Evolutionary conservation across 768 basidiomycete species (phyloP).

Genomic region (Amanita polypyramis): DNA sequence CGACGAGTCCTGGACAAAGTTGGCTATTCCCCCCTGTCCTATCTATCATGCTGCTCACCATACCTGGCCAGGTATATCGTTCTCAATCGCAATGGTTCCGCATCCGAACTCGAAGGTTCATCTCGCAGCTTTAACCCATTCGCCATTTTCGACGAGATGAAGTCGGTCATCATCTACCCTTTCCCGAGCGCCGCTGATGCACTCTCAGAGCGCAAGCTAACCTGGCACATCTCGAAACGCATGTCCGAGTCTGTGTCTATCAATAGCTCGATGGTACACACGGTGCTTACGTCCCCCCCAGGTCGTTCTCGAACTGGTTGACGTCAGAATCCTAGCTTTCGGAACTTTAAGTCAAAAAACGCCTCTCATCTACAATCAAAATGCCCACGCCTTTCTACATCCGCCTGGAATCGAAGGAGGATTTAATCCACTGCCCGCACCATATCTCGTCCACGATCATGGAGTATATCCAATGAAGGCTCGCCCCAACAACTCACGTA

Average conservation of each 20-base stretch:
- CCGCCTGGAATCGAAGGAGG: slow-evolving; percentile 50
- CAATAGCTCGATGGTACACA: background rate
- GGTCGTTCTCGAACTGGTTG: slow-evolving; percentile 61
- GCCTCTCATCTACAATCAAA: slow-evolving; percentile 47
- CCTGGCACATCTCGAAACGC: slow-evolving; percentile 55
- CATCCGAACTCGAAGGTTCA: slow-evolving; percentile 57
- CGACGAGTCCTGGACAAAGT: slow-evolving; percentile 83
- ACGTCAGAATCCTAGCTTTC: slow-evolving; percentile 64
- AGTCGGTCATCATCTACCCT: slow-evolving; percentile 31
- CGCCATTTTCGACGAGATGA: slow-evolving; percentile 63
- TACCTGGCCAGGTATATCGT: slow-evolving; percentile 49
- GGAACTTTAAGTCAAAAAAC: slow-evolving; percentile 55
- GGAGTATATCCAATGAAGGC: slow-evolving; percentile 32
- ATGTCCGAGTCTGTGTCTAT: slow-evolving; percentile 43
- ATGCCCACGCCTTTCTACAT: slow-evolving; percentile 58
- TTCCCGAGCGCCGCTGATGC: background rate
- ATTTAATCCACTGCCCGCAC: slow-evolving; percentile 2
- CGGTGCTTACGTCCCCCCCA: slow-evolving; percentile 15
- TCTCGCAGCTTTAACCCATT: slow-evolving; percentile 63
- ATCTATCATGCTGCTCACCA: slow-evolving; percentile 1
- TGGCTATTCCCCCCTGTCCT: slow-evolving; percentile 13
- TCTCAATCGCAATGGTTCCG: slow-evolving; percentile 65
- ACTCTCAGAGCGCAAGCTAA: slow-evolving; percentile 53
- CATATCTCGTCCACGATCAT: slow-evolving; percentile 25
- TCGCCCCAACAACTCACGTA: slow-evolving; percentile 19